Conservation (phyloP, 371 early-diverging fungal genomes). For the Mucor racemosus region DNA sequence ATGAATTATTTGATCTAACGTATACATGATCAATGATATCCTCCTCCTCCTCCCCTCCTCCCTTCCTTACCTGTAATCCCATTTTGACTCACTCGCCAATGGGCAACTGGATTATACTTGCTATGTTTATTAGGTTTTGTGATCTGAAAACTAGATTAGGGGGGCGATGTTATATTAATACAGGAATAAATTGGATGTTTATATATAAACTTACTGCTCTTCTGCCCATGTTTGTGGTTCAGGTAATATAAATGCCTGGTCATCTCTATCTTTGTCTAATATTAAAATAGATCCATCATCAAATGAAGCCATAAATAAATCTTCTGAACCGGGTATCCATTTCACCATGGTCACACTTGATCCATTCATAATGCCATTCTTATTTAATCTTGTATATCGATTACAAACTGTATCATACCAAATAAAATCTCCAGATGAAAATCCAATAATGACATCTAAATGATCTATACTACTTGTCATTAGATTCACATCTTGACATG, state of each 20-base stretch:
- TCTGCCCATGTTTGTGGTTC: constrained; percentile 35
- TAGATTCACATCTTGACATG: constrained; percentile 86
- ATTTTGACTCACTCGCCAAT: constrained; percentile 70
- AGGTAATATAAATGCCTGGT: constrained; percentile 57
- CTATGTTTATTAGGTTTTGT: constrained; percentile 52
- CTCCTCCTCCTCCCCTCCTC: too few relatives aligned
- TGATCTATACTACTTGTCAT: constrained; percentile 64
- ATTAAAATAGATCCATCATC: constrained; percentile 76
- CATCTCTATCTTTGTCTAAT: constrained; percentile 87
- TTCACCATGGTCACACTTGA: constrained; percentile 74
- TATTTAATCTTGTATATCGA: constrained; percentile 62
- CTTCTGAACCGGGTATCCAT: constrained; percentile 91
- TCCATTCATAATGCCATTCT: constrained; percentile 59
- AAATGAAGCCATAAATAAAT: constrained; percentile 80
- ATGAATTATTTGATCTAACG: background rate
- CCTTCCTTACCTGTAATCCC: constrained; percentile 67
- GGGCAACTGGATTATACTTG: constrained; percentile 73
- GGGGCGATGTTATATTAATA: too few relatives aligned
- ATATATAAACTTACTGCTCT: constrained; percentile 18
- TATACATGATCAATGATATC: background rate
- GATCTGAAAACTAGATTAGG: constrained; percentile 46
- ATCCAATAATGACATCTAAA: constrained; percentile 80
- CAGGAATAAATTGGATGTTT: background rate
- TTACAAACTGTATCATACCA: constrained; percentile 79
- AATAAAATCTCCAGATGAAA: constrained; percentile 84